phyloP scores from a whole-genome alignment of 2,329 filamentous ascomycete species.

The Sordariomycetes sp. region DNA sequence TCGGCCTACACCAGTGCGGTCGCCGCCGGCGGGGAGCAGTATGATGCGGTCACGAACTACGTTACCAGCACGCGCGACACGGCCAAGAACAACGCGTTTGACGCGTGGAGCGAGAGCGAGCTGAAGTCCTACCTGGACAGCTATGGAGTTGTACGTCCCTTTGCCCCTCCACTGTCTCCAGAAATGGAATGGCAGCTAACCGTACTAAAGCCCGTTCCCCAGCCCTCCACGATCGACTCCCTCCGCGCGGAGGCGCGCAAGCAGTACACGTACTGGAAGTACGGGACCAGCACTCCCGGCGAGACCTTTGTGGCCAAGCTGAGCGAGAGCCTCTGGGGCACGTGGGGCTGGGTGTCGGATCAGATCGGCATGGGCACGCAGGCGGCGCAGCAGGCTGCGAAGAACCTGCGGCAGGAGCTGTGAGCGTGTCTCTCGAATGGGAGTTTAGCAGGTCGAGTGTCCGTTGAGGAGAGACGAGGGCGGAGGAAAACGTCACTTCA shows the following conservation, averaged over 20 bases:
- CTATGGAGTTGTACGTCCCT: slow-evolving; percentile 46
- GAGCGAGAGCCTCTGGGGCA: slow-evolving; percentile 32
- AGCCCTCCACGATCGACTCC: slow-evolving; percentile 58
- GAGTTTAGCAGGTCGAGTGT: background rate
- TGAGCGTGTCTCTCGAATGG: background rate
- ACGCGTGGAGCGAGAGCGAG: slow-evolving; percentile 63
- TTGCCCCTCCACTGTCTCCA: slow-evolving; percentile 11
- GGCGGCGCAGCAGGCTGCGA: background rate
- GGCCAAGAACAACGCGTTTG: slow-evolving; percentile 57
- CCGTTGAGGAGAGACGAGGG: background rate
- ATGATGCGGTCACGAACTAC: slow-evolving; percentile 62
- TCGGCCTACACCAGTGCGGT: slow-evolving; percentile 50
- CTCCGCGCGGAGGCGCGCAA: slow-evolving; percentile 61
- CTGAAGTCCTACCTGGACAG: slow-evolving; percentile 72
- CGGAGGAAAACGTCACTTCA: background rate
- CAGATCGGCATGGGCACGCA: slow-evolving; percentile 25
- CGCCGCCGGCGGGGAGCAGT: slow-evolving; percentile 42
- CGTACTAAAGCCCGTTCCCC: slow-evolving; percentile 37
- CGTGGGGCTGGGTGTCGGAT: slow-evolving; percentile 38
- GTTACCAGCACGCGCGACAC: slow-evolving; percentile 53
- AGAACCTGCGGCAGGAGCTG: background rate
- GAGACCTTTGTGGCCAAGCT: slow-evolving; percentile 58
- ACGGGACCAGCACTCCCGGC: slow-evolving; percentile 58
- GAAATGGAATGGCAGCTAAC: background rate
- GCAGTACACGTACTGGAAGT: slow-evolving; percentile 66